phyloP scores from a whole-genome alignment of 768 basidiomycete species.

The Naganishia onofrii region DNA sequence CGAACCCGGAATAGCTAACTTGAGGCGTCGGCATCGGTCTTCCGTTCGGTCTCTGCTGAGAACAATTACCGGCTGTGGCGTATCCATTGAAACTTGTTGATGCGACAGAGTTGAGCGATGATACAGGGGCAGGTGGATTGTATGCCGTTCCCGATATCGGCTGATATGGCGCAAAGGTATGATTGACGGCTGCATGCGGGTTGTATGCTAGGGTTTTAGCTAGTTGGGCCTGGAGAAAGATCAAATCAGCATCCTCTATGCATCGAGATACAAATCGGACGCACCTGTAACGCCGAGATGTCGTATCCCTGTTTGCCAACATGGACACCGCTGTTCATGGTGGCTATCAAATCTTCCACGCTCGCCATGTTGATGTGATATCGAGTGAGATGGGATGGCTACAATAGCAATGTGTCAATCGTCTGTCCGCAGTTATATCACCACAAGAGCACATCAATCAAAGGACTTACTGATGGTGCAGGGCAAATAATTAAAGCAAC shows the following conservation, averaged over 20 bases:
- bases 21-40: conserved; percentile 24
- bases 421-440: too few species aligned
- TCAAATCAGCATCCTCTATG: not conserved
- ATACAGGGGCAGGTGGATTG: conserved; percentile 7
- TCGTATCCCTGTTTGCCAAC: conserved; percentile 23
- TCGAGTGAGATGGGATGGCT: not conserved
- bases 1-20: conserved; percentile 17
- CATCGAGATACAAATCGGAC: not conserved
- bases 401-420: too few species aligned
- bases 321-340: conserved; percentile 22
- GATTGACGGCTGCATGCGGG: conserved; percentile 22
- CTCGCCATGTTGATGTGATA: conserved; percentile 15
- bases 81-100: conserved; percentile 9
- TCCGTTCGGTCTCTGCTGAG: conserved; percentile 8
- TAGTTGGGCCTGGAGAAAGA: conserved; percentile 12
- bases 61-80: not conserved
- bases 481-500: too few species aligned
- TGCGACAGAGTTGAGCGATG: conserved; percentile 18
- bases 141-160: not conserved
- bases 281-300: conserved; percentile 7
- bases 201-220: conserved; percentile 20
- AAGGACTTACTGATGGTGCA: too few species aligned
- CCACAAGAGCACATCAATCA: too few species aligned
- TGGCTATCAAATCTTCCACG: conserved; percentile 24
- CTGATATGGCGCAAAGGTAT: conserved; percentile 22